Conservation (phyloP, 1,139 yeast genomes). For the Hansenula anomala region DNA sequence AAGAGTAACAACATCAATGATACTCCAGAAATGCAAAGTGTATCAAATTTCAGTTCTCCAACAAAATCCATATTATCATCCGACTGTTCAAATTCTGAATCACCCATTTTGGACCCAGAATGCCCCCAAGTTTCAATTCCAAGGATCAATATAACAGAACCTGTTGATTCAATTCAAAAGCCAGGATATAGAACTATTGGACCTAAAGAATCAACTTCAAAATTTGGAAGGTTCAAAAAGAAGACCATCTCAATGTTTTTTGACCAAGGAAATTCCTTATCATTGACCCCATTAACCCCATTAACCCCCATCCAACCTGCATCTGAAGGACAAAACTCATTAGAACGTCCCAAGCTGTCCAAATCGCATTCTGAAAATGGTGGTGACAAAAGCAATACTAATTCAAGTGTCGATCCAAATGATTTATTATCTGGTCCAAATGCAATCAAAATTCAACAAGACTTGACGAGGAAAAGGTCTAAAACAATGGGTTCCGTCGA, state of each 20-base stretch:
- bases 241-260: conserved; percentile 16
- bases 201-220: conserved; percentile 6
- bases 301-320: conserved; percentile 3
- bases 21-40: conserved; percentile 10
- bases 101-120: conserved; percentile 3
- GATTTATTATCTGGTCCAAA: neutral
- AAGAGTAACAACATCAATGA: conserved; percentile 1
- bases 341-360: conserved; percentile 1
- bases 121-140: neutral
- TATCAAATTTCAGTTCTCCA: conserved; percentile 15
- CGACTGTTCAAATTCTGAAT: conserved; percentile 1
- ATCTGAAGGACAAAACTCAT: too few relatives aligned
- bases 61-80: conserved; percentile 11
- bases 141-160: conserved; percentile 2
- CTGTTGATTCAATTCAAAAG: too few relatives aligned
- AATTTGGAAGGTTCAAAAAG: conserved; percentile 9
- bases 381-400: neutral
- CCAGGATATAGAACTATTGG: too few relatives aligned
- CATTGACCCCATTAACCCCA: neutral
- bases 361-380: conserved; percentile 3
- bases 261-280: conserved; percentile 7
- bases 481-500: conserved; percentile 22
- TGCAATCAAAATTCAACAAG: conserved; percentile 4
- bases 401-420: neutral
- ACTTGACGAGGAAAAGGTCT: conserved; percentile 16